A percentile compares a stretch with the other conserved stretches of the same genome.
Conservation (phyloP, 1,139 yeast genomes). For the Hansenula sp. region DNA sequence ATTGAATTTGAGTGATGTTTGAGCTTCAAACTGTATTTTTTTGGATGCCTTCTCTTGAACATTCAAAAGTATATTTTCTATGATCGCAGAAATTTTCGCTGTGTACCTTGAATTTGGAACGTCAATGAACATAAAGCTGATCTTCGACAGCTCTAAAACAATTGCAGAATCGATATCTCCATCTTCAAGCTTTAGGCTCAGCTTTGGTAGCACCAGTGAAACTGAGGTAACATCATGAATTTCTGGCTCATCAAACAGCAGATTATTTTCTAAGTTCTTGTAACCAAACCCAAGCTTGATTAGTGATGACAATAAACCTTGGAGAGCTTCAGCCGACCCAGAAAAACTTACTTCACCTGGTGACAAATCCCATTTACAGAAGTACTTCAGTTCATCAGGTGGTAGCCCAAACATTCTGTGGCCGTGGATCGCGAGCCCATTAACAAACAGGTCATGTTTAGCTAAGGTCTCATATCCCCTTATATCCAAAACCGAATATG, state of each 20-base stretch:
- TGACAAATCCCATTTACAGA: constrained; percentile 85
- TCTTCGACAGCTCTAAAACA: constrained; percentile 28
- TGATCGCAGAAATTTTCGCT: constrained; percentile 41
- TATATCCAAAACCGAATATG: constrained; percentile 21
- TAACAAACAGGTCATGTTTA: constrained; percentile 43
- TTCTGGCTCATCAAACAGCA: constrained; percentile 50
- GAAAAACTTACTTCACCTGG: constrained; percentile 55
- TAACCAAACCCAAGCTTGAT: constrained; percentile 57
- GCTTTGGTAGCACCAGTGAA: constrained; percentile 21
- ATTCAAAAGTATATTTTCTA: constrained; percentile 41
- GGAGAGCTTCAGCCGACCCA: constrained; percentile 45
- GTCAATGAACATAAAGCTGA: constrained; percentile 57
- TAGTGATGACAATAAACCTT: constrained; percentile 39
- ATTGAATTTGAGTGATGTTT: constrained; percentile 55
- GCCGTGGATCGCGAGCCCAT: constrained; percentile 70
- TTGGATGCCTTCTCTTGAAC: constrained; percentile 23
- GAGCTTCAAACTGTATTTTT: constrained; percentile 28
- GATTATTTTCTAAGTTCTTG: constrained; percentile 69
- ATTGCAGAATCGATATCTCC: constrained; percentile 24
- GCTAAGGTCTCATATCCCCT: constrained; percentile 6
- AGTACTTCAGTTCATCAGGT: constrained; percentile 81
- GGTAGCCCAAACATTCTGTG: constrained; percentile 93
- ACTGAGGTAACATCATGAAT: constrained; percentile 70
- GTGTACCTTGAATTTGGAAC: constrained; percentile 66
- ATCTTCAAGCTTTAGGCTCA: constrained; percentile 29